Percentiles rank a stretch among this genome's conserved stretches.
phyloP scores from a whole-genome alignment of 2,329 filamentous ascomycete species.

The Fusarium agapanthi region DNA sequence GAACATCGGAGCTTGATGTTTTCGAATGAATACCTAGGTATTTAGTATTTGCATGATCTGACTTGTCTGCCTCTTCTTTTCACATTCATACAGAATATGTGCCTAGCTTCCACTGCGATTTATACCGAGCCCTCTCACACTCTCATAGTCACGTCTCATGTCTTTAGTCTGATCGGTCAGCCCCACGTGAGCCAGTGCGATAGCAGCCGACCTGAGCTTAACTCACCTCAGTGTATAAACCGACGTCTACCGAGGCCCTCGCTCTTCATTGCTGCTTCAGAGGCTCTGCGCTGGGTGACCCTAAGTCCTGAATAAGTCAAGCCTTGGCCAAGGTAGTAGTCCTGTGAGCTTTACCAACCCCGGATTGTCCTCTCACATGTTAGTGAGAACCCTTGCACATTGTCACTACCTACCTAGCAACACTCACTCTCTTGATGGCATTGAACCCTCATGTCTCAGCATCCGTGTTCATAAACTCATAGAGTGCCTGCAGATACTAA shows the following conservation, averaged over 20 bases:
- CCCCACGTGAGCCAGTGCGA: conserved; percentile 34
- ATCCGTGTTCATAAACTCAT: conserved; percentile 2
- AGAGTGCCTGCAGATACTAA: neutral
- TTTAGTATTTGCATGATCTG: neutral
- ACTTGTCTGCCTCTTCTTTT: neutral
- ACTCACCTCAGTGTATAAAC: conserved; percentile 9
- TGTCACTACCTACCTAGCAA: neutral
- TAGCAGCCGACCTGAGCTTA: conserved; percentile 18
- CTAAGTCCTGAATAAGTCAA: conserved; percentile 7
- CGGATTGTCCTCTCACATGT: conserved; percentile 38
- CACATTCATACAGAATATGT: neutral
- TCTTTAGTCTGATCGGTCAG: neutral
- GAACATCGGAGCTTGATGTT: conserved; percentile 12
- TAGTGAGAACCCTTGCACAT: conserved; percentile 13
- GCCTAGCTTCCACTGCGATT: neutral
- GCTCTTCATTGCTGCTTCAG: neutral
- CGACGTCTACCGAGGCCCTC: conserved; percentile 26
- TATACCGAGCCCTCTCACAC: conserved; percentile 15
- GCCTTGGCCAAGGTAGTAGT: neutral
- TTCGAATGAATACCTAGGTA: neutral
- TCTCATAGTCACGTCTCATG: conserved; percentile 25
- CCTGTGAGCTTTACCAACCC: conserved; percentile 13
- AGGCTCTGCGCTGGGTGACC: neutral
- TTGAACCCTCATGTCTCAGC: neutral
- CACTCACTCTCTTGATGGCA: neutral